Evolutionary conservation across 2,329 filamentous ascomycete genomes (phyloP).

Genomic region (Biscogniauxia mediterranea): DNA sequence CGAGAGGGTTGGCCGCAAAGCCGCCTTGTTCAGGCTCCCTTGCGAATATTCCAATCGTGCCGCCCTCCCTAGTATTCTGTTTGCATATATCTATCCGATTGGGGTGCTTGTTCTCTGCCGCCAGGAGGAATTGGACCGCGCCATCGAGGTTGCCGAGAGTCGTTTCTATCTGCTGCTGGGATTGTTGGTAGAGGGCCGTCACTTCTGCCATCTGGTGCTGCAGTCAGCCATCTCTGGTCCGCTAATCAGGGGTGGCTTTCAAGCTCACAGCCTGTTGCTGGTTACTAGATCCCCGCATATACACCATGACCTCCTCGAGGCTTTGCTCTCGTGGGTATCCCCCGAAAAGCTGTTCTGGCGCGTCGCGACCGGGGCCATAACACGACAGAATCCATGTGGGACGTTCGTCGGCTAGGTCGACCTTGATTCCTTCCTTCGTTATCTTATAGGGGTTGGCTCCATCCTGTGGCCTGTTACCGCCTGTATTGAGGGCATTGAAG

Average conservation of each 20-base stretch:
- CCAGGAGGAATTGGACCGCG: slow-evolving; percentile 68
- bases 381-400: slow-evolving; percentile 85
- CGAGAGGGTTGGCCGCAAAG: slow-evolving; percentile 25
- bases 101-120: slow-evolving; percentile 67
- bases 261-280: slow-evolving; percentile 44
- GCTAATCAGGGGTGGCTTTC: no score
- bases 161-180: slow-evolving; percentile 69
- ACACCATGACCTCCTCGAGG: slow-evolving; percentile 80
- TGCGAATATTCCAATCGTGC: slow-evolving; percentile 45
- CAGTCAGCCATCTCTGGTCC: slow-evolving; percentile 5
- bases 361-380: slow-evolving; percentile 75
- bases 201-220: slow-evolving; percentile 57
- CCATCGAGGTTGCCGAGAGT: slow-evolving; percentile 67
- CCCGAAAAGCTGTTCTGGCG: slow-evolving; percentile 81
- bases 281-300: slow-evolving; percentile 54
- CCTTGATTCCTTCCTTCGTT: slow-evolving; percentile 57
- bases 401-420: slow-evolving; percentile 67
- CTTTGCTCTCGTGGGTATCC: slow-evolving; percentile 78
- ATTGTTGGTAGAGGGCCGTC: slow-evolving; percentile 59
- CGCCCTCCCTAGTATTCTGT: slow-evolving; percentile 41
- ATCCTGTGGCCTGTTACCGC: slow-evolving; percentile 14
- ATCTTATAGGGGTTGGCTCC: slow-evolving; percentile 47
- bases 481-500: slow-evolving; percentile 30
- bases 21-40: slow-evolving; percentile 31
- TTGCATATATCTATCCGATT: slow-evolving; percentile 68